Evolutionary conservation across 306 rosid species (phyloP).

Genomic region (Lathyrus tuberosus): DNA sequence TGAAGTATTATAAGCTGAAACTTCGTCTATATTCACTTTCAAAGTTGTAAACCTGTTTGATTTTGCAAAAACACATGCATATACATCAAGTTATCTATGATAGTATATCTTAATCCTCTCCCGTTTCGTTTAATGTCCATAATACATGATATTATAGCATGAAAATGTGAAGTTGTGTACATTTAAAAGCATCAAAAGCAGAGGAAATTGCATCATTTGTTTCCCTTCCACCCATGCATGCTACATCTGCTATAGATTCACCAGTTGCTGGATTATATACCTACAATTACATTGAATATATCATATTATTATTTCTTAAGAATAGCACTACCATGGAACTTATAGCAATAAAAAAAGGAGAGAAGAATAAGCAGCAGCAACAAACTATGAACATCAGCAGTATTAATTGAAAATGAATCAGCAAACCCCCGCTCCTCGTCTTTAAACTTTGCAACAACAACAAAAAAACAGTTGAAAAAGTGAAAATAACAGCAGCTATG

Average conservation of each 20-base stretch:
- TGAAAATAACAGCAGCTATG: not conserved
- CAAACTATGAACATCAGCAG: constrained; percentile 9
- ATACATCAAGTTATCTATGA: not conserved
- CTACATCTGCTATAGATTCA: constrained; percentile 75
- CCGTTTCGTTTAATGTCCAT: constrained; percentile 21
- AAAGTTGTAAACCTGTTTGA: constrained; percentile 14
- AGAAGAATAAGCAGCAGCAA: constrained; percentile 1
- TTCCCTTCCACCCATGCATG: constrained; percentile 90
- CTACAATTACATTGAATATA: constrained; percentile 49
- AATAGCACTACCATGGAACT: constrained; percentile 19
- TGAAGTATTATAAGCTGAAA: constrained; percentile 20
- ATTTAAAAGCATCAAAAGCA: constrained; percentile 67
- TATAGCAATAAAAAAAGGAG: constrained; percentile 13
- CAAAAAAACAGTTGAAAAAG: not conserved
- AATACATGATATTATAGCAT: constrained; percentile 24
- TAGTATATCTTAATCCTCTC: constrained; percentile 20
- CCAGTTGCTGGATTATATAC: constrained; percentile 93
- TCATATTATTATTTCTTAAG: not conserved
- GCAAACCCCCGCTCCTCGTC: constrained; percentile 1
- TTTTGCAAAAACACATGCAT: constrained; percentile 24
- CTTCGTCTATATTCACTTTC: constrained; percentile 20
- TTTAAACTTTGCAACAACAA: constrained; percentile 20
- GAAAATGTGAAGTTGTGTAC: constrained; percentile 53
- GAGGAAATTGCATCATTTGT: constrained; percentile 93
- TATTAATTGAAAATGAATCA: constrained; percentile 22